Evolutionary conservation across 306 rosid species (phyloP).

Genomic region (Cyamopsis tetragonoloba): DNA sequence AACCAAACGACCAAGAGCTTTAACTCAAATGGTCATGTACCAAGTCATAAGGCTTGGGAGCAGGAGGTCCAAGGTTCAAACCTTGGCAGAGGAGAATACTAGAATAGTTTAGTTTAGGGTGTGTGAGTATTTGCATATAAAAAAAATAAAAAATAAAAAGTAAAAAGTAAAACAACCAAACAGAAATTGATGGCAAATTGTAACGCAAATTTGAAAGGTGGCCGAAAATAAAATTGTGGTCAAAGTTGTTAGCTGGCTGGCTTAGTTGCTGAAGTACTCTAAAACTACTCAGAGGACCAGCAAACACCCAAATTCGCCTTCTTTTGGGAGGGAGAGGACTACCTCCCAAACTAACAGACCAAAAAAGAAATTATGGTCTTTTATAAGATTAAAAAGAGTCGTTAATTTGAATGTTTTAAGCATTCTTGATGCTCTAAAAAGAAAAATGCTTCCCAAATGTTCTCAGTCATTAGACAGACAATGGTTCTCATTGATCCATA

Average conservation of each 20-base stretch:
- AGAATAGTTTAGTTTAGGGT: no score
- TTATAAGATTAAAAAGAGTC: neutral
- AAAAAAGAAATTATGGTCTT: neutral
- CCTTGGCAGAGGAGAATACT: no score
- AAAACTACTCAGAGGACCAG: neutral
- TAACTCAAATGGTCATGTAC: no score
- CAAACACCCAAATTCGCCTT: neutral
- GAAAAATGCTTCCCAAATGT: neutral
- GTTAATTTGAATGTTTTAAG: neutral
- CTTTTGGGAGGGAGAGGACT: neutral
- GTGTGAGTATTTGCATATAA: no score
- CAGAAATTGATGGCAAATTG: constrained; percentile 4
- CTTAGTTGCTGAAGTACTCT: neutral
- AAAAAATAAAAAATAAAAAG: no score
- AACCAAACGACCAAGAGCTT: no score
- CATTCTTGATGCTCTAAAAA: neutral
- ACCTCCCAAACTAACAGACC: neutral
- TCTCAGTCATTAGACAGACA: neutral
- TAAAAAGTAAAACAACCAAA: no score
- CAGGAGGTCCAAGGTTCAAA: no score
- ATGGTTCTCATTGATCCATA: constrained; percentile 14
- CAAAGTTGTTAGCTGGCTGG: neutral
- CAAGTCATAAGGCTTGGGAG: no score
- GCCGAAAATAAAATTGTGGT: neutral
- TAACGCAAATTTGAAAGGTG: neutral